Conservation (phyloP, 768 basidiomycete species). For the Macrolepiota albuminosa region DNA sequence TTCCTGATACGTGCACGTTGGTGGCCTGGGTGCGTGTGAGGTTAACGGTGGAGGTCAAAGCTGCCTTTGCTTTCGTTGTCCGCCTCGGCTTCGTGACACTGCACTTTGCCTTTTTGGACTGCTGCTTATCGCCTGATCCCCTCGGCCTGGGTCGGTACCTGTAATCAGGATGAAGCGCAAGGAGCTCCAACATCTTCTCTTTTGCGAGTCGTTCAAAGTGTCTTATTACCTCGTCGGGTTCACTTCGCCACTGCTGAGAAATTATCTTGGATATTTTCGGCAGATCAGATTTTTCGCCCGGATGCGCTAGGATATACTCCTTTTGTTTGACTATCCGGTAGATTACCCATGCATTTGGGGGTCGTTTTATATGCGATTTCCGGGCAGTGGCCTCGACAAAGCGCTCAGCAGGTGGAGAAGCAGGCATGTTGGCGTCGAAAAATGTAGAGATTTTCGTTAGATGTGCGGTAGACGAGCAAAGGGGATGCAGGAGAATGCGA, state of each 20-base stretch:
- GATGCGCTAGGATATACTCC: neutral
- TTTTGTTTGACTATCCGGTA: neutral
- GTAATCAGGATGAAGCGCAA: neutral
- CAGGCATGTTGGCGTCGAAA: neutral
- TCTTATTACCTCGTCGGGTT: neutral
- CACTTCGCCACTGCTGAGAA: neutral
- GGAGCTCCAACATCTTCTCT: neutral
- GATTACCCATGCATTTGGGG: neutral
- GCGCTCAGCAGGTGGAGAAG: neutral
- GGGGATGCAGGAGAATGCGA: neutral
- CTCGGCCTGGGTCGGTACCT: neutral
- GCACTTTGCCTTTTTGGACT: neutral
- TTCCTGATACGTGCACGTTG: neutral
- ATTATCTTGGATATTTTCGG: neutral
- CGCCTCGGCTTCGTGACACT: neutral
- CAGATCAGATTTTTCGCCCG: neutral
- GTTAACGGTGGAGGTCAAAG: neutral
- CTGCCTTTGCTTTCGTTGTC: neutral
- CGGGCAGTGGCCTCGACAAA: neutral
- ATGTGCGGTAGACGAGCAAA: neutral
- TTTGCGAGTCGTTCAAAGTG: neutral
- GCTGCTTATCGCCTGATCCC: neutral
- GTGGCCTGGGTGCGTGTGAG: neutral
- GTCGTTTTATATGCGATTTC: neutral
- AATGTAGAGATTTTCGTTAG: neutral